phyloP scores from a whole-genome alignment of 2,329 filamentous ascomycete genomes.

The Neophaeococcomyces mojaviensis region DNA sequence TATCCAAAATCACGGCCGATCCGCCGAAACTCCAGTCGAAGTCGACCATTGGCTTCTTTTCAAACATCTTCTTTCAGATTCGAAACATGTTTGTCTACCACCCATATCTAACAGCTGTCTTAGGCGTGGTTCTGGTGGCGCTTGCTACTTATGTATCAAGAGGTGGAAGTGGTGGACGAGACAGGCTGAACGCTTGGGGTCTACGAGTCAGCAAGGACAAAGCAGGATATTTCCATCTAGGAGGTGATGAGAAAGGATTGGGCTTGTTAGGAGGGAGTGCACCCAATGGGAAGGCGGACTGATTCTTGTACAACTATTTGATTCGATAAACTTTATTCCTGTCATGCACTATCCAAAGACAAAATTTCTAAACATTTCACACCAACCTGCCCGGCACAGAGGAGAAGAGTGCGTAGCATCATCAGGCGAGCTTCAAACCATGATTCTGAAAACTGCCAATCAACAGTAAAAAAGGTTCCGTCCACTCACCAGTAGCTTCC shows the following conservation, averaged over 20 bases:
- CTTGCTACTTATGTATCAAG: background rate
- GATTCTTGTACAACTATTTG: too few relatives aligned
- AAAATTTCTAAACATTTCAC: too few relatives aligned
- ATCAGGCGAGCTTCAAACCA: too few relatives aligned
- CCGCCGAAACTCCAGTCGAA: constrained; percentile 43
- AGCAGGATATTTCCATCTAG: constrained; percentile 6
- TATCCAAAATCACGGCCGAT: constrained; percentile 43
- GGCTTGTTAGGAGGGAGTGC: constrained; percentile 4
- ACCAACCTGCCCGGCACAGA: too few relatives aligned
- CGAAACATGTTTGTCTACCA: constrained; percentile 36
- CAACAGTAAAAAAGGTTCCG: too few relatives aligned
- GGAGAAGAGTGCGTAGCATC: too few relatives aligned
- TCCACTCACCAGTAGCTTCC: too few relatives aligned
- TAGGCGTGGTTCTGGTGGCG: background rate
- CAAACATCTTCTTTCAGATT: constrained; percentile 40
- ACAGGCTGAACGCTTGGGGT: background rate
- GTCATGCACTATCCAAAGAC: too few relatives aligned
- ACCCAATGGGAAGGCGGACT: constrained; percentile 5
- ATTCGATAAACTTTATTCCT: too few relatives aligned
- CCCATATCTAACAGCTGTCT: constrained; percentile 23
- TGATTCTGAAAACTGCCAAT: too few relatives aligned
- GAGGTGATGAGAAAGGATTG: constrained; percentile 5
- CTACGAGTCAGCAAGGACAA: background rate
- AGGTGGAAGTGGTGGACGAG: background rate
- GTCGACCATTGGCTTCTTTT: constrained; percentile 41